A percentile compares a stretch with the other conserved stretches of the same genome.
Conservation (phyloP, 2,329 filamentous ascomycete genomes). For the Trichophyton equinum region DNA sequence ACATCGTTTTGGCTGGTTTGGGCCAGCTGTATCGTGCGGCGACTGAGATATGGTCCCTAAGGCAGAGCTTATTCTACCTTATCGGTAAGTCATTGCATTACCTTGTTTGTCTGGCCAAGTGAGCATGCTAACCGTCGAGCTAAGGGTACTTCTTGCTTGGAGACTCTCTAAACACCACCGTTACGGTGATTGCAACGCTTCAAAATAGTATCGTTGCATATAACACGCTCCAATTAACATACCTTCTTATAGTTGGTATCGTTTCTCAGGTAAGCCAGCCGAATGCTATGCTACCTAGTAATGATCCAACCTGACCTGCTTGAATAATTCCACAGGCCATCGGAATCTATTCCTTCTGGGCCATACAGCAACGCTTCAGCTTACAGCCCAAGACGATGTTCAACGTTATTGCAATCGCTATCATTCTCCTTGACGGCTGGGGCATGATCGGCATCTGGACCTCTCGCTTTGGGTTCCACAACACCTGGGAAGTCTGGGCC, state of each 20-base stretch:
- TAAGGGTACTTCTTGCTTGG: slow-evolving; percentile 52
- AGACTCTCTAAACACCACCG: slow-evolving; percentile 58
- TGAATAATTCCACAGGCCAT: slow-evolving; percentile 22
- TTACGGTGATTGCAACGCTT: slow-evolving; percentile 53
- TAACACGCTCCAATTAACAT: slow-evolving; percentile 52
- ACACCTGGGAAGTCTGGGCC: slow-evolving; percentile 43
- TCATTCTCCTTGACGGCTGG: slow-evolving; percentile 47
- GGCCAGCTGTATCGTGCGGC: slow-evolving; percentile 50
- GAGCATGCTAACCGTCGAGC: background rate
- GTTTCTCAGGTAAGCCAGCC: slow-evolving; percentile 40
- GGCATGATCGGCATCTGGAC: slow-evolving; percentile 50
- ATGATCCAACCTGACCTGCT: background rate
- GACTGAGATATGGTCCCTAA: slow-evolving; percentile 50
- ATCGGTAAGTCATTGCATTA: slow-evolving; percentile 32
- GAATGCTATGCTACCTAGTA: background rate
- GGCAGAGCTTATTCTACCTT: slow-evolving; percentile 54
- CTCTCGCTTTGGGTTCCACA: slow-evolving; percentile 41
- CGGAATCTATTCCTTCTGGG: slow-evolving; percentile 52
- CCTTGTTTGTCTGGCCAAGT: background rate
- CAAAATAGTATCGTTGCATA: slow-evolving; percentile 55
- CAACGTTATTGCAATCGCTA: slow-evolving; percentile 48
- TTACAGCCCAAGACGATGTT: slow-evolving; percentile 58
- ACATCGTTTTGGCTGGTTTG: slow-evolving; percentile 45
- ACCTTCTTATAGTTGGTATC: slow-evolving; percentile 55
- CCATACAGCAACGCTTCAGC: slow-evolving; percentile 46